Evolutionary conservation across 345 rosid genomes (phyloP).

Genomic region (Eucalyptus marginata): DNA sequence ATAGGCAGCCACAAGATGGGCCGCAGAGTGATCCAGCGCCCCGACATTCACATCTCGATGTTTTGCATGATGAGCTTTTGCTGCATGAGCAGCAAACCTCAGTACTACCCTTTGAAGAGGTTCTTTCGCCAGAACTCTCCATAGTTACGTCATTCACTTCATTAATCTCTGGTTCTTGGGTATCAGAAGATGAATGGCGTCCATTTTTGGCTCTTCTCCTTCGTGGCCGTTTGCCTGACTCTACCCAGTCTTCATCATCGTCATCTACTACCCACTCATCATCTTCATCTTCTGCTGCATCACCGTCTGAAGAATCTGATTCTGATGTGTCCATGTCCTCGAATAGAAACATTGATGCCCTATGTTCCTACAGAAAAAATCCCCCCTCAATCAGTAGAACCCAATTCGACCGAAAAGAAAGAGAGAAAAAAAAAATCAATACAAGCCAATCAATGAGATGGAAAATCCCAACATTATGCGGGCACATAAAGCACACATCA

Average conservation of each 20-base stretch:
- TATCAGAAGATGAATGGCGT: conserved; percentile 9
- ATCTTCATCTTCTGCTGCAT: conserved; percentile 35
- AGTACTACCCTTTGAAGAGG: not conserved
- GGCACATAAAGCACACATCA: not conserved
- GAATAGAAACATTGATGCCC: conserved; percentile 28
- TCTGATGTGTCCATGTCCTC: conserved; percentile 93
- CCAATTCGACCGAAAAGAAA: no score
- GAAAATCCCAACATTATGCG: not conserved
- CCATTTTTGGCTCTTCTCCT: conserved; percentile 30
- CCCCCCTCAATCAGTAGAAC: not conserved
- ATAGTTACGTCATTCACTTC: not conserved
- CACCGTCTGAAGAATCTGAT: conserved; percentile 25
- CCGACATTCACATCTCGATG: conserved; percentile 71
- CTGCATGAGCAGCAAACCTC: conserved; percentile 61
- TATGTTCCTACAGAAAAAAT: conserved; percentile 17
- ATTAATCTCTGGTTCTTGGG: conserved; percentile 6
- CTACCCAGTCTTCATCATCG: conserved; percentile 33
- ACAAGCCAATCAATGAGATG: not conserved
- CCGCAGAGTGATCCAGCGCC: conserved; percentile 55
- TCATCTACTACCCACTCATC: not conserved
- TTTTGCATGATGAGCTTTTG: conserved; percentile 58
- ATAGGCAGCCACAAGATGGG: conserved; percentile 52
- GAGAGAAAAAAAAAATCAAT: no score
- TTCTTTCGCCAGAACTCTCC: conserved; percentile 14
- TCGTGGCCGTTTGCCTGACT: conserved; percentile 18